Percentiles rank a stretch among this genome's conserved stretches.
These are phyloP conservation scores for Pseudisothecium myosuroides DNA, from an alignment of 225 moss, liverwort and hornwort species.

Conservation along the genomic window DNA sequence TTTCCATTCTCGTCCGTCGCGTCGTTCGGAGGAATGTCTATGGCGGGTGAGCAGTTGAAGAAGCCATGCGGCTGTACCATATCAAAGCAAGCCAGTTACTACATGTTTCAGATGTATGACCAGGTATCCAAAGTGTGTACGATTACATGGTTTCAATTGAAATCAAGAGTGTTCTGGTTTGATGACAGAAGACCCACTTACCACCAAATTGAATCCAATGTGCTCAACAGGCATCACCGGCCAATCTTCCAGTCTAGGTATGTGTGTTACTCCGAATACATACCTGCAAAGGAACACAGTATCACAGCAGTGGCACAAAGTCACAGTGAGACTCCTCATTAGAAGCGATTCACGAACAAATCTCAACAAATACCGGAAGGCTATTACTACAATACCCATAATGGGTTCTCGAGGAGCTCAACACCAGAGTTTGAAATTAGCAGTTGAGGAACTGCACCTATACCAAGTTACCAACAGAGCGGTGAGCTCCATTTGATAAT, in stretches of 20 bases:
- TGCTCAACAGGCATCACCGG: constrained; percentile 94
- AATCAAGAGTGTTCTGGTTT: background rate
- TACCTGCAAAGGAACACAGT: constrained; percentile 24
- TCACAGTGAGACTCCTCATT: background rate
- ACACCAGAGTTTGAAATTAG: background rate
- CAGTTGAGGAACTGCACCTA: background rate
- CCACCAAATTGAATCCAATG: constrained; percentile 61
- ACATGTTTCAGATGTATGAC: background rate
- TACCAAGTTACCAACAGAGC: background rate
- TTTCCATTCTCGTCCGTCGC: constrained; percentile 16
- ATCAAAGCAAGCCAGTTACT: background rate
- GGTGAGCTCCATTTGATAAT: background rate
- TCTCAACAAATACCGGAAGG: background rate
- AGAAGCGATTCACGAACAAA: background rate
- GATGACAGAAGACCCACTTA: constrained; percentile 1
- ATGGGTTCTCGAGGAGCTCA: background rate
- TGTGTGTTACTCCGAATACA: constrained; percentile 76
- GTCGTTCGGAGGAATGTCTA: constrained; percentile 62
- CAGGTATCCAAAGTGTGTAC: background rate
- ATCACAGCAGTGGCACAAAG: background rate
- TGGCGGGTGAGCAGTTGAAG: constrained; percentile 85
- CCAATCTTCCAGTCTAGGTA: constrained; percentile 83
- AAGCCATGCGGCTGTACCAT: constrained; percentile 70
- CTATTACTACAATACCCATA: background rate
- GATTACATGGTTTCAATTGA: background rate